Conservation (phyloP, 768 basidiomycete species). For the Dacryopinax primogenitus region DNA sequence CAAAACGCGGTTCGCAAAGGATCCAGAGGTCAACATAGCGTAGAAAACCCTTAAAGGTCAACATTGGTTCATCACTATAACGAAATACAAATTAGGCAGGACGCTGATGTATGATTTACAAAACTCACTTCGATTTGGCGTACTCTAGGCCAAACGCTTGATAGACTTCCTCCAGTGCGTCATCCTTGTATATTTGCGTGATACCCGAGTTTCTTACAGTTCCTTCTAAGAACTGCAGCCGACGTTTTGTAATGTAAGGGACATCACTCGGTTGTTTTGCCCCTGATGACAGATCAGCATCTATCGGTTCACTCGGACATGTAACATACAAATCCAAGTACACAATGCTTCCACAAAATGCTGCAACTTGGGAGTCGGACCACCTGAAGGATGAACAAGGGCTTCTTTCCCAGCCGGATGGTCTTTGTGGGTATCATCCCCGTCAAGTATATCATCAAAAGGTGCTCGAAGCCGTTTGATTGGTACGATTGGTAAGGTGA, state of each 20-base stretch:
- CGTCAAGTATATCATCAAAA: neutral
- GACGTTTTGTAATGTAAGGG: neutral
- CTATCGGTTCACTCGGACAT: neutral
- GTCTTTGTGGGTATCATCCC: neutral
- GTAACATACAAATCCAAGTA: neutral
- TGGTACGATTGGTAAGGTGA: neutral
- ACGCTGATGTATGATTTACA: neutral
- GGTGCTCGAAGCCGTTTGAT: neutral
- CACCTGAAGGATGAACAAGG: neutral
- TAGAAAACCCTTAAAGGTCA: neutral
- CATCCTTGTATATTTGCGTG: neutral
- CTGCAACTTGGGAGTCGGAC: neutral
- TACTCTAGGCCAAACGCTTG: neutral
- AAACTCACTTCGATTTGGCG: neutral
- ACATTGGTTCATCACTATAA: neutral
- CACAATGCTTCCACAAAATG: slow-evolving; percentile 3
- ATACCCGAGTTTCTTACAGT: neutral
- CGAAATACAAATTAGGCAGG: neutral
- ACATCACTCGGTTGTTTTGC: neutral
- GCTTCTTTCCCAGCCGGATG: slow-evolving; percentile 5
- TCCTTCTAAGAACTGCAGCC: neutral
- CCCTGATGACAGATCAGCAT: neutral
- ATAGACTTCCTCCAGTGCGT: neutral
- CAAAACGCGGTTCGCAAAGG: neutral
- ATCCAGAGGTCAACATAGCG: slow-evolving; percentile 4